Conservation (phyloP, 148 eudicot species). For the Simmondsia chinensis region DNA sequence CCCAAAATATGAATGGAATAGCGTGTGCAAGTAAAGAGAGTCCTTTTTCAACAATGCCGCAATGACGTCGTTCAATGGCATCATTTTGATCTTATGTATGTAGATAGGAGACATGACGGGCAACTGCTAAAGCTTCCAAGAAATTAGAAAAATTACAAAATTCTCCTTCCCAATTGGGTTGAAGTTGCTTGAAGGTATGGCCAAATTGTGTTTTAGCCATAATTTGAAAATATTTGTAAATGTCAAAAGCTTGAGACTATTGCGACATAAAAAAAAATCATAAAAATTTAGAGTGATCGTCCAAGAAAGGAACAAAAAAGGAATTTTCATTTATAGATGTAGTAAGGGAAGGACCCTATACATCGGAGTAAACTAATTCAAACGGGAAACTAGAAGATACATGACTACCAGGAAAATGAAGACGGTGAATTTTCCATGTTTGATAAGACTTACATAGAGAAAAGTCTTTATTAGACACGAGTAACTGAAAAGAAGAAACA, state of each 20-base stretch:
- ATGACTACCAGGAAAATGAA: not conserved
- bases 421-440: constrained; percentile 1
- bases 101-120: too few relatives aligned
- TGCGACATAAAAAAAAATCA: not conserved
- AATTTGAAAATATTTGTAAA: not conserved
- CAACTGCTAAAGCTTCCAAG: too few relatives aligned
- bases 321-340: not conserved
- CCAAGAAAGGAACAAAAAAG: not conserved
- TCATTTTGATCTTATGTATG: not conserved
- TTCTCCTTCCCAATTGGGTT: not conserved
- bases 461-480: not conserved
- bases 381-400: not conserved
- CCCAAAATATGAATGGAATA: not conserved
- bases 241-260: not conserved
- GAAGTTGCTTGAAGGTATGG: not conserved
- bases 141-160: not conserved
- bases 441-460: not conserved
- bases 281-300: not conserved
- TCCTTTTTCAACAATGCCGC: not conserved
- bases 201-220: not conserved
- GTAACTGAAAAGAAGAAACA: not conserved
- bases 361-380: too few relatives aligned
- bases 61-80: not conserved
- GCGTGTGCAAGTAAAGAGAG: too few relatives aligned
- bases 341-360: not conserved